Evolutionary conservation across 2,329 filamentous ascomycete species (phyloP), one percentile per base, ranked within the genome.

Genomic region (Aspergillus neoniger): DNA sequence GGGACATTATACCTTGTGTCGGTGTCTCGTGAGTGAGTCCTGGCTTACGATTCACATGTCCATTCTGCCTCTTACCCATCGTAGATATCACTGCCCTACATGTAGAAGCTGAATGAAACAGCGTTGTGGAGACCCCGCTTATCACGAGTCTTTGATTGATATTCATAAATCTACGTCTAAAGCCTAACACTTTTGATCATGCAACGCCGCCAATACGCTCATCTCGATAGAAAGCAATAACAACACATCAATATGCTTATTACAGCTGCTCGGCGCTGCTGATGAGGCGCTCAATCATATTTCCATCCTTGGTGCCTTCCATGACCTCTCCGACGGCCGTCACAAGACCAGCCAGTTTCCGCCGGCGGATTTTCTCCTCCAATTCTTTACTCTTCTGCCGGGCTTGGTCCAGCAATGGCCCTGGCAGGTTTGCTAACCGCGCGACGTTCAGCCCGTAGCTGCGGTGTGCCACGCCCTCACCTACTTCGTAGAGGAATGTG

Each of bases 391-490:
- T 96, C 78, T 96, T 95, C 50, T 81, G 79, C n/a, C 85, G 86
- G 2, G 95, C 95, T 23, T 92, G 82, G 25, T 93, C 90, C 36
- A 98, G 81, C 17, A 98, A 86, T 58, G 85, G 82, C 60, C 85
- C 84, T 0, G 94, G 92, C 44, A 99, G 85, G 55, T 88, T 88
- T 2, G 95, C 95, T 56, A 99, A 78, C 49, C 91, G 83, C 14
- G 95, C 95, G 21, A 98, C 95, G 74, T 98, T 98, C 59, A 99
- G 68, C 1, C 96, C 95, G 74, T 99, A 99, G 17, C 91, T 96
- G 5, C 95, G 85, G 81, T 98, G 93, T 8, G 95, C 94, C 10
- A 96, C 91, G 10, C 95, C 95, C 65, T 95, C 91, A 1, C 86
- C 90, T 2, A 97, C 89, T 73, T 97, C 92, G 73, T 99, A 99